Evolutionary conservation across 2,329 filamentous ascomycete genomes (phyloP).

Genomic region (Pezicula radicicola): DNA sequence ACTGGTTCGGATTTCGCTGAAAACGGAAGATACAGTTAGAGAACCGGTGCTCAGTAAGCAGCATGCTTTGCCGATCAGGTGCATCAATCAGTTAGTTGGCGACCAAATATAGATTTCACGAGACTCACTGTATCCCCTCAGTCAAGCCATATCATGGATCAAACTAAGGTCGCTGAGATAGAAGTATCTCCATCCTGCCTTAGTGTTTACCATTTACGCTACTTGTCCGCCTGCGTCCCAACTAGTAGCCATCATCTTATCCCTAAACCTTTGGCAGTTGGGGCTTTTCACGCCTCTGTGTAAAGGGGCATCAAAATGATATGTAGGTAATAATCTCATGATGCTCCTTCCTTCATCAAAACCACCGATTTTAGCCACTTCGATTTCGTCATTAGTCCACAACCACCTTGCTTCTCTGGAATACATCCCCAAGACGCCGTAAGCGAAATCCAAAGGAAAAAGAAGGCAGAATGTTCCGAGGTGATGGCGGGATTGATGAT

Average conservation of each 20-base stretch:
- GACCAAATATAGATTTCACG: too few relatives aligned
- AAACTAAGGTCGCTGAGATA: too few relatives aligned
- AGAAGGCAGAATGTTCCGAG: slow-evolving; percentile 6
- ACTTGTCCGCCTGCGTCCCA: too few relatives aligned
- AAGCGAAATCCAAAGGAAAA: slow-evolving; percentile 10
- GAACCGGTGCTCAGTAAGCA: neutral
- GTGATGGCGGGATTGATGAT: slow-evolving; percentile 3
- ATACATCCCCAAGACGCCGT: slow-evolving; percentile 1
- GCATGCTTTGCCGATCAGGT: neutral
- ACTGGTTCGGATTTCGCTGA: neutral
- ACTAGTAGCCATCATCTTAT: too few relatives aligned
- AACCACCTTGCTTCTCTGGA: slow-evolving; percentile 9
- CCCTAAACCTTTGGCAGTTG: neutral
- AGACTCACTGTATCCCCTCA: too few relatives aligned
- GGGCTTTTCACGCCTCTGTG: neutral
- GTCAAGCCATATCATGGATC: too few relatives aligned
- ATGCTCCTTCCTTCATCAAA: neutral
- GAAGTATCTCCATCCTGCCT: too few relatives aligned
- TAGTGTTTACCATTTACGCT: too few relatives aligned
- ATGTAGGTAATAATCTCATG: neutral
- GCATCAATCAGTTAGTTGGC: too few relatives aligned
- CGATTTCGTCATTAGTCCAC: neutral
- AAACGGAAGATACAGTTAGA: neutral
- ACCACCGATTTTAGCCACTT: neutral
- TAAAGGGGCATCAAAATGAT: neutral